Percentiles rank a stretch among this genome's conserved stretches.
Conservation (phyloP, 2,329 filamentous ascomycete genomes). For the Lachnellula suecica region DNA sequence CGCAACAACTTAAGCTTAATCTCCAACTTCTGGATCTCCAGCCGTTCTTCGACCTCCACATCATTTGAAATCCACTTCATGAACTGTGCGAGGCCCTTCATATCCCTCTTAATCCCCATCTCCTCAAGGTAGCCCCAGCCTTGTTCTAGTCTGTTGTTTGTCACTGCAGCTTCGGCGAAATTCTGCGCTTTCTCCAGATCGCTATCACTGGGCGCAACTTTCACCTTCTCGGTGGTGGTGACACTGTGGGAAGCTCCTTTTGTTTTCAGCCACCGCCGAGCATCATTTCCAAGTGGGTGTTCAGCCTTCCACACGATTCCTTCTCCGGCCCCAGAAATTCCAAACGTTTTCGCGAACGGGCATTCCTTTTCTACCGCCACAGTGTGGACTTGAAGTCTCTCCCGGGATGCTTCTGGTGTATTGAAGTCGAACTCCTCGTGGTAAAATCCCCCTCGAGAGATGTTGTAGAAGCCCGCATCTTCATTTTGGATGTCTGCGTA, state of each 20-base stretch:
- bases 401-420: background rate
- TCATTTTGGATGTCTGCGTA: slow-evolving; percentile 21
- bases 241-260: slow-evolving; percentile 19
- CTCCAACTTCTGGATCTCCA: slow-evolving; percentile 4
- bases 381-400: slow-evolving; percentile 12
- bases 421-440: slow-evolving; percentile 8
- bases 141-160: slow-evolving; percentile 20
- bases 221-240: slow-evolving; percentile 10
- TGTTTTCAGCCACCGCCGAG: slow-evolving; percentile 25
- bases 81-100: slow-evolving; percentile 4
- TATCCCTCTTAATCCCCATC: slow-evolving; percentile 12
- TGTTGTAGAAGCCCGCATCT: slow-evolving; percentile 15
- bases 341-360: slow-evolving; percentile 24
- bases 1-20: slow-evolving; percentile 3
- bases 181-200: slow-evolving; percentile 3
- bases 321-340: slow-evolving; percentile 19
- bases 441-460: slow-evolving; percentile 22
- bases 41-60: slow-evolving; percentile 15
- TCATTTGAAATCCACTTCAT: slow-evolving; percentile 18
- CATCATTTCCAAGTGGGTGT: slow-evolving; percentile 16
- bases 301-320: slow-evolving; percentile 28
- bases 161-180: slow-evolving; percentile 16
- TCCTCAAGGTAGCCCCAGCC: slow-evolving; percentile 18
- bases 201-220: background rate
- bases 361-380: slow-evolving; percentile 23